phyloP scores from a whole-genome alignment of 164 flowering plant species.

The Annona squamosa region DNA sequence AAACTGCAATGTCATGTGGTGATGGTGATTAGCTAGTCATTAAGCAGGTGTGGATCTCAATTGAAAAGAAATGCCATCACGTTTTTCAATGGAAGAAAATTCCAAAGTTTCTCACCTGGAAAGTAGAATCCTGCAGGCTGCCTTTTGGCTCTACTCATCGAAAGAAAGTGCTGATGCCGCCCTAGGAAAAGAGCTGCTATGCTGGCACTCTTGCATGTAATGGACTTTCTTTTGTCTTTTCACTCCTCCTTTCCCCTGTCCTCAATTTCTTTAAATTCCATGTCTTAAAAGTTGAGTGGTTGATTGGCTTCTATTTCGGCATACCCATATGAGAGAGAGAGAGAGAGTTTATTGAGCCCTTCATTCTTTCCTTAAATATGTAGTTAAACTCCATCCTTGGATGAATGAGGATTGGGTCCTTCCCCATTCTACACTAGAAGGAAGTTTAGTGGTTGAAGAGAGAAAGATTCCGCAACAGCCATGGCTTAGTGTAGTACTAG shows the following conservation, averaged over 20 bases:
- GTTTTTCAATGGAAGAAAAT: conserved; percentile 8
- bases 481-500: no score
- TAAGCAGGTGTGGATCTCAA: no score
- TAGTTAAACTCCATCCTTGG: neutral
- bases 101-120: conserved; percentile 12
- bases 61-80: neutral
- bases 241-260: neutral
- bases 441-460: neutral
- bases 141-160: conserved; percentile 15
- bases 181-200: conserved; percentile 6
- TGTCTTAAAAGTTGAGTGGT: neutral
- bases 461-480: neutral
- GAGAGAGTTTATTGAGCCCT: conserved; percentile 1
- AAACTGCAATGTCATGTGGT: no score
- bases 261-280: conserved; percentile 3
- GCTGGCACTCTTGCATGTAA: conserved; percentile 3
- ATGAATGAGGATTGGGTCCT: no score
- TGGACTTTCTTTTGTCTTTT: conserved; percentile 17
- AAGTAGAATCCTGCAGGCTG: conserved; percentile 14
- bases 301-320: neutral
- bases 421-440: neutral
- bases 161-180: conserved; percentile 14
- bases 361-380: neutral
- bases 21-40: no score
- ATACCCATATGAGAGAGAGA: neutral